Conservation (phyloP, 345 rosid species). For the Schrenkiella parvula region DNA sequence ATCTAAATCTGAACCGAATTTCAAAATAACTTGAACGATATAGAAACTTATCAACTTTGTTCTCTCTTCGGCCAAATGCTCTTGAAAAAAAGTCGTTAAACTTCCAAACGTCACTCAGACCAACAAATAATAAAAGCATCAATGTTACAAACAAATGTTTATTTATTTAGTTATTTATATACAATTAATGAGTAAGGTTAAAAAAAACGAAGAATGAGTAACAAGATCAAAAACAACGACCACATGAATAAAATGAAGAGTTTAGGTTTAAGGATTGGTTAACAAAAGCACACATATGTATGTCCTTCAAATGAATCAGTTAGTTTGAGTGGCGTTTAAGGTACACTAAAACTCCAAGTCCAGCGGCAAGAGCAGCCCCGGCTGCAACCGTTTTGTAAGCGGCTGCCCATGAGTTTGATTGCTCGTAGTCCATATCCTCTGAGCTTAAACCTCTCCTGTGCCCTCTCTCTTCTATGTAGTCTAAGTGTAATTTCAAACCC, state of each 20-base stretch:
- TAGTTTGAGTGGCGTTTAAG: slow-evolving; percentile 56
- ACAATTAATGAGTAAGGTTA: neutral
- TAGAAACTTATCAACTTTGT: too few species aligned
- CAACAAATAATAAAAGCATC: neutral
- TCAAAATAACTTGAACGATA: too few species aligned
- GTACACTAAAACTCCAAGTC: slow-evolving; percentile 76
- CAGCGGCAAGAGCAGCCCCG: slow-evolving; percentile 90
- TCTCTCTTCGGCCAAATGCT: too few species aligned
- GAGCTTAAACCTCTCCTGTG: slow-evolving; percentile 35
- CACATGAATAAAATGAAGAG: neutral
- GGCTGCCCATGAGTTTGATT: slow-evolving; percentile 74
- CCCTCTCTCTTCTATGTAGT: slow-evolving; percentile 42
- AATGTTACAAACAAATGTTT: neutral
- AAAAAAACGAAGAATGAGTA: neutral
- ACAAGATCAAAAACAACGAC: neutral
- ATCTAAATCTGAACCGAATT: neutral
- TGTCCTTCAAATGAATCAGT: slow-evolving; percentile 9
- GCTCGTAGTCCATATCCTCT: slow-evolving; percentile 50
- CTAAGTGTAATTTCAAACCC: slow-evolving; percentile 90
- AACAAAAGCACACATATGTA: neutral
- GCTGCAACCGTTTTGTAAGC: slow-evolving; percentile 91
- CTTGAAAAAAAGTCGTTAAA: too few species aligned
- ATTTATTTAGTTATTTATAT: neutral
- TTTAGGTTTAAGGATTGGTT: neutral
- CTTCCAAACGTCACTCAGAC: neutral